These are phyloP conservation scores for Aspergillus cristatus DNA, from an alignment of 495 filamentous ascomycete genomes.

Conservation along the genomic window DNA sequence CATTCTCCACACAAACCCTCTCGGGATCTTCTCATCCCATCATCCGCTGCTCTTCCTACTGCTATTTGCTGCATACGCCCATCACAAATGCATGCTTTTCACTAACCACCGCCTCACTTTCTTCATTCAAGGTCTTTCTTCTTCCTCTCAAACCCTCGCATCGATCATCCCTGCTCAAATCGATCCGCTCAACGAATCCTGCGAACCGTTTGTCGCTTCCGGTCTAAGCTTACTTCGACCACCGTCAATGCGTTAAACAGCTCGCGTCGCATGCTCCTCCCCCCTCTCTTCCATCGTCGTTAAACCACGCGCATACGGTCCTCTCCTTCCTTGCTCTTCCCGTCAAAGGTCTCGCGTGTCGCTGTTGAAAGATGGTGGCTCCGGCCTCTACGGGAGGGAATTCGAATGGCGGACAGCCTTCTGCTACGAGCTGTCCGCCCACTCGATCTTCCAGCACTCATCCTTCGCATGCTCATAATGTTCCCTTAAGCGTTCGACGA, in stretches of 20 bases:
- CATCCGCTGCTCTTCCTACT: conserved; percentile 19
- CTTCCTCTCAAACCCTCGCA: conserved; percentile 4
- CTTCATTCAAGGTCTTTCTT: conserved; percentile 1
- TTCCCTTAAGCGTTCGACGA: conserved; percentile 60
- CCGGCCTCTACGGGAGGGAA: conserved; percentile 40
- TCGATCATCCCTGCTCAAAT: conserved; percentile 11
- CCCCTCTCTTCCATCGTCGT: conserved; percentile 14
- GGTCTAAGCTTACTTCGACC: neutral
- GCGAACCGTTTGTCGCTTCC: conserved; percentile 1
- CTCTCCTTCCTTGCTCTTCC: conserved; percentile 5
- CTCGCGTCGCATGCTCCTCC: conserved; percentile 21
- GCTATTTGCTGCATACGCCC: too few species aligned
- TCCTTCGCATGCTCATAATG: conserved; percentile 44
- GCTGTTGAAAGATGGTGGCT: conserved; percentile 38
- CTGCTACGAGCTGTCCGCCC: conserved; percentile 27
- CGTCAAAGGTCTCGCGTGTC: conserved; percentile 8
- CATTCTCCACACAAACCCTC: conserved; percentile 20
- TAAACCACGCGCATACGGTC: conserved; percentile 17
- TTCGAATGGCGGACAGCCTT: conserved; percentile 30
- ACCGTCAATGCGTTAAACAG: conserved; percentile 24
- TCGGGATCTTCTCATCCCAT: conserved; percentile 19
- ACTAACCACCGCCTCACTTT: too few species aligned
- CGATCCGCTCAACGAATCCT: too few species aligned
- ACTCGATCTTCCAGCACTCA: conserved; percentile 34
- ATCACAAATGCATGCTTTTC: too few species aligned